Evolutionary conservation across 306 rosid genomes (phyloP).

Genomic region (Quercus aquifolioides): DNA sequence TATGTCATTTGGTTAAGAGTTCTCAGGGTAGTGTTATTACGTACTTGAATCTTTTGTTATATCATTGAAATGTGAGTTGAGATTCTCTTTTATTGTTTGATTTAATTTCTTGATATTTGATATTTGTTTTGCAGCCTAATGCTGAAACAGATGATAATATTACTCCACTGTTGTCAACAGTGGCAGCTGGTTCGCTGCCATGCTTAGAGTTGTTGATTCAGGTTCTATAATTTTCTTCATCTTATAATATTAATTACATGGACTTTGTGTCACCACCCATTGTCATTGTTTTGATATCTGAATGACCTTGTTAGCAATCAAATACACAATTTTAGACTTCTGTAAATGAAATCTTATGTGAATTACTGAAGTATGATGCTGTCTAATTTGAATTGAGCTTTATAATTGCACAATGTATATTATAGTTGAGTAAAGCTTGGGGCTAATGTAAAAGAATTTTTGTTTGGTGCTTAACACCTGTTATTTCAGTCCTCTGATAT

Average conservation of each 20-base stretch:
- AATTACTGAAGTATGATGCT: background rate
- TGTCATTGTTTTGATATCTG: background rate
- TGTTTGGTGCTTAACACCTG: background rate
- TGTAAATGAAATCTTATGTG: background rate
- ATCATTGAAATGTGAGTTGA: background rate
- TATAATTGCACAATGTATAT: background rate
- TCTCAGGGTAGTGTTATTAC: background rate
- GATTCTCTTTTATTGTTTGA: background rate
- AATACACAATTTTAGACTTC: background rate
- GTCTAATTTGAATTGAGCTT: background rate
- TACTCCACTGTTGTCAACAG: conserved; percentile 82
- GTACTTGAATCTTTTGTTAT: background rate
- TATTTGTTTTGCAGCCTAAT: conserved; percentile 69
- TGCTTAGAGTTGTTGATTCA: conserved; percentile 84
- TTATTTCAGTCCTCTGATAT: background rate
- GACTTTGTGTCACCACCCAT: background rate
- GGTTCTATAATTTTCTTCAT: conserved; percentile 43
- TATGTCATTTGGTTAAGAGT: background rate
- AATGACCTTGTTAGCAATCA: background rate
- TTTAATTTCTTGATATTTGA: conserved; percentile 13
- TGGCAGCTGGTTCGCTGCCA: conserved; percentile 83
- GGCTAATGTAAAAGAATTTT: background rate
- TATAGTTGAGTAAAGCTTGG: background rate
- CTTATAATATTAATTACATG: background rate
- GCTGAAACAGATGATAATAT: conserved; percentile 87